Evolutionary conservation across 2,329 filamentous ascomycete genomes (phyloP).

Genomic region (Nemania diffusa): DNA sequence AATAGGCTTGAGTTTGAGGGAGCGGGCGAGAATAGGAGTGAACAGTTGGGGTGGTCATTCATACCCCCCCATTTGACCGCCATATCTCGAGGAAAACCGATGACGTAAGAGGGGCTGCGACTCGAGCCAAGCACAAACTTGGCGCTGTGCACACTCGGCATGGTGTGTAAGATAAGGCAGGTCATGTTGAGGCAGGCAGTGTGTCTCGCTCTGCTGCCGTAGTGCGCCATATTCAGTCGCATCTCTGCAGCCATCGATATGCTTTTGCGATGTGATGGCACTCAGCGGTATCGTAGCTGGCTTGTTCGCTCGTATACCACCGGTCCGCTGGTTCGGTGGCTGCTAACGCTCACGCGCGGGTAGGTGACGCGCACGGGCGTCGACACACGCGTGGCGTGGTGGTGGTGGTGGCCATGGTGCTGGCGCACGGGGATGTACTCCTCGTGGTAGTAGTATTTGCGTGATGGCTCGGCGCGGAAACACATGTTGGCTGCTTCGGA

Average conservation of each 20-base stretch:
- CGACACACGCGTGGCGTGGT: conserved; percentile 50
- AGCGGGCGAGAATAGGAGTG: not conserved
- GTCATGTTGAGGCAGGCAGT: too few species aligned
- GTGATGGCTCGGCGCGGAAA: conserved; percentile 57
- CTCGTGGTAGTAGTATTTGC: conserved; percentile 66
- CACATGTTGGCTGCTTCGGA: conserved; percentile 57
- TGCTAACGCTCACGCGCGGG: conserved; percentile 55
- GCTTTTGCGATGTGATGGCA: not conserved
- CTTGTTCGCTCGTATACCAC: conserved; percentile 56
- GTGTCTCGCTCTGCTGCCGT: too few species aligned
- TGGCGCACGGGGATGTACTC: conserved; percentile 61
- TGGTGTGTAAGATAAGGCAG: too few species aligned
- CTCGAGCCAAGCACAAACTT: not conserved
- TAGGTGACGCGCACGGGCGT: conserved; percentile 52
- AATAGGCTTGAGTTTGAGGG: not conserved
- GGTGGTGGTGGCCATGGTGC: conserved; percentile 47
- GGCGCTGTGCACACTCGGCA: too few species aligned
- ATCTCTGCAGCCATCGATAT: too few species aligned
- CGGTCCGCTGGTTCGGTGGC: conserved; percentile 49
- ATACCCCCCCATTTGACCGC: not conserved
- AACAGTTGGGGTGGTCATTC: not conserved
- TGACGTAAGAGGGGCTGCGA: conserved; percentile 28
- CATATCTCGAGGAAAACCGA: not conserved
- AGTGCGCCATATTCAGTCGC: not conserved
- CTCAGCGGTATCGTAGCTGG: conserved; percentile 48